These are phyloP conservation scores for Filosporella fistucella DNA, from an alignment of 495 filamentous ascomycete species.

Conservation along the genomic window DNA sequence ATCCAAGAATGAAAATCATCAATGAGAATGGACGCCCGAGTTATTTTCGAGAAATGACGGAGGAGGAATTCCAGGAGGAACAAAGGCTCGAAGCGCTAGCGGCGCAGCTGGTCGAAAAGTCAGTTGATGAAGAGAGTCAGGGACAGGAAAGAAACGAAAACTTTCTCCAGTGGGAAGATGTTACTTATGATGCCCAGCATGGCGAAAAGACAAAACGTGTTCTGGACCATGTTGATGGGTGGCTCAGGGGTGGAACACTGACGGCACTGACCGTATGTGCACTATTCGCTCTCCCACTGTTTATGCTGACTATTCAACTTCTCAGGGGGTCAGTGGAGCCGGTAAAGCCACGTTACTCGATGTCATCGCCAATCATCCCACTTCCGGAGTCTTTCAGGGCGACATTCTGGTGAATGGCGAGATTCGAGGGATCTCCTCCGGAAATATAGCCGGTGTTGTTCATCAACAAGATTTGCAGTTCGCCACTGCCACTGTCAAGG, in stretches of 20 bases:
- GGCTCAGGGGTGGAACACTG: too few relatives aligned
- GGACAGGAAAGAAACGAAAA: not conserved
- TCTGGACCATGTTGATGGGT: too few relatives aligned
- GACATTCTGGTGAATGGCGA: conserved; percentile 78
- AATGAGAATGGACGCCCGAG: conserved; percentile 31
- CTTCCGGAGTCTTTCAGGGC: conserved; percentile 65
- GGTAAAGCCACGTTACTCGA: conserved; percentile 78
- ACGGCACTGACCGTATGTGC: too few relatives aligned
- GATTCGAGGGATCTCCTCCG: conserved; percentile 63
- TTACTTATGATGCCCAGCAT: too few relatives aligned
- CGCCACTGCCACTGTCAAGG: conserved; percentile 38
- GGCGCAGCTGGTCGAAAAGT: not conserved
- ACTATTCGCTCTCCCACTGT: too few relatives aligned
- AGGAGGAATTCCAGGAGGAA: conserved; percentile 12
- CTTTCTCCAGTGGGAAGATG: too few relatives aligned
- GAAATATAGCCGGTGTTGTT: conserved; percentile 77
- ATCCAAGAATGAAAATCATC: conserved; percentile 33
- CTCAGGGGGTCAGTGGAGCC: conserved; percentile 83
- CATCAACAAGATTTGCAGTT: conserved; percentile 86
- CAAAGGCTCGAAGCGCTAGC: not conserved
- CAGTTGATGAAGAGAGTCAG: not conserved
- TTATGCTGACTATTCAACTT: too few relatives aligned
- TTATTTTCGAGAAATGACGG: conserved; percentile 35
- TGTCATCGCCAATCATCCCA: conserved; percentile 71
- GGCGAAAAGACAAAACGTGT: too few relatives aligned